Conservation (phyloP, 495 filamentous ascomycete genomes). For the Glarea lozoyensis region DNA sequence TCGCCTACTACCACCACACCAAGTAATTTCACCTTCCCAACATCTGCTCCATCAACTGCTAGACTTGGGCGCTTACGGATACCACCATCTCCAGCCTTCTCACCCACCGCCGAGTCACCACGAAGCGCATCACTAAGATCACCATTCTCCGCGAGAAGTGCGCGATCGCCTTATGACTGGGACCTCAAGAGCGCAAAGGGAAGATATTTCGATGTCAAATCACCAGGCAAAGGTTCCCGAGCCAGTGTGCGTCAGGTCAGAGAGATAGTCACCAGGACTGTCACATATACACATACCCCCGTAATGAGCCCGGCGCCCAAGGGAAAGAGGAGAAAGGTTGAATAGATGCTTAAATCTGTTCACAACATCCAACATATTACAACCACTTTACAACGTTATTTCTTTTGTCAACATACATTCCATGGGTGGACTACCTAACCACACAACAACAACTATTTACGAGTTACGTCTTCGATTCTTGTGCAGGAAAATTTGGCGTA, state of each 20-base stretch:
- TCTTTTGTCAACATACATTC: conserved; percentile 5
- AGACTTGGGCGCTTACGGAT: conserved; percentile 37
- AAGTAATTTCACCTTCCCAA: conserved; percentile 39
- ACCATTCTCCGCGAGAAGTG: conserved; percentile 39
- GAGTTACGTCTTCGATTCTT: conserved; percentile 19
- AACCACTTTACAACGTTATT: background rate
- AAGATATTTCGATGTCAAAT: conserved; percentile 31
- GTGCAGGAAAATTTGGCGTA: conserved; percentile 11
- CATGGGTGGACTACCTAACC: conserved; percentile 3
- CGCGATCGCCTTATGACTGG: conserved; percentile 52
- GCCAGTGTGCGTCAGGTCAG: conserved; percentile 48
- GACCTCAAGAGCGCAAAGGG: conserved; percentile 46
- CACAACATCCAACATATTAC: background rate
- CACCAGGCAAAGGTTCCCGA: conserved; percentile 33
- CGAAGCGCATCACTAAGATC: conserved; percentile 25
- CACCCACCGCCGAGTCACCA: conserved; percentile 35
- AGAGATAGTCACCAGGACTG: conserved; percentile 67
- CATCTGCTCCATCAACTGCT: conserved; percentile 49
- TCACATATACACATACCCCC: conserved; percentile 67
- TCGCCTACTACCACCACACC: conserved; percentile 27
- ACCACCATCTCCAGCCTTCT: conserved; percentile 50
- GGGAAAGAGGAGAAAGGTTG: conserved; percentile 65
- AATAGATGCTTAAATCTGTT: conserved; percentile 24
- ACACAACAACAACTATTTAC: conserved; percentile 11
- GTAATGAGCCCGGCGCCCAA: conserved; percentile 63